Evolutionary conservation across 257 asterid species (phyloP).

Genomic region (Thymus mandschuricus): DNA sequence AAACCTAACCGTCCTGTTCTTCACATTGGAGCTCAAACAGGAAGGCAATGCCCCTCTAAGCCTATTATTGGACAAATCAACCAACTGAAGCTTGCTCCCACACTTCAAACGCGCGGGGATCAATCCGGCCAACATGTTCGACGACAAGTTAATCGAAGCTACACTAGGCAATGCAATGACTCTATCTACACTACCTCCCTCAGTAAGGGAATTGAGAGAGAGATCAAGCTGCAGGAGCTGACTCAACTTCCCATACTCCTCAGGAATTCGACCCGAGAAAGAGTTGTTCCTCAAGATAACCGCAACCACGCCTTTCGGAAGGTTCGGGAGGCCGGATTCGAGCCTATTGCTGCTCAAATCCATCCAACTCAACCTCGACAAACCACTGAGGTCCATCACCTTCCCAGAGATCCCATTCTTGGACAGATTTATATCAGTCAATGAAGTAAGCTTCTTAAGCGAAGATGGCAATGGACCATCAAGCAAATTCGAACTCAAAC

Average conservation of each 20-base stretch:
- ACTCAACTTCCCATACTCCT: slow-evolving; percentile 41
- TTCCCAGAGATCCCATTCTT: slow-evolving; percentile 51
- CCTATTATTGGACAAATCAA: slow-evolving; percentile 67
- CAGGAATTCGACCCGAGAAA: slow-evolving; percentile 57
- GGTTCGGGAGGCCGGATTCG: slow-evolving; percentile 43
- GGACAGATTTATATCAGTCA: slow-evolving; percentile 52
- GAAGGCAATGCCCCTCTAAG: slow-evolving; percentile 56
- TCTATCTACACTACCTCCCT: slow-evolving; percentile 23
- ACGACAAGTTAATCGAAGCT: slow-evolving; percentile 48
- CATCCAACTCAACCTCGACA: slow-evolving; percentile 44
- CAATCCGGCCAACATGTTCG: slow-evolving; percentile 52
- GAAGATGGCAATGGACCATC: slow-evolving; percentile 53
- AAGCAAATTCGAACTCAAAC: slow-evolving; percentile 52
- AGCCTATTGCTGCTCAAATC: slow-evolving; percentile 60
- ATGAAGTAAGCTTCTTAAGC: slow-evolving; percentile 29
- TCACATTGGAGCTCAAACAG: slow-evolving; percentile 50
- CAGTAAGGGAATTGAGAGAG: slow-evolving; percentile 54
- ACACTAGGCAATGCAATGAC: slow-evolving; percentile 49
- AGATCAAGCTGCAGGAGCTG: slow-evolving; percentile 65
- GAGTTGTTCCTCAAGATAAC: slow-evolving; percentile 52
- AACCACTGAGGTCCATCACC: slow-evolving; percentile 48
- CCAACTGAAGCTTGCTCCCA: slow-evolving; percentile 44
- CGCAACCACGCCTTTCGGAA: slow-evolving; percentile 46
- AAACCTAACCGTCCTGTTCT: slow-evolving; percentile 35
- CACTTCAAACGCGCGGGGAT: slow-evolving; percentile 50